Percentiles rank a stretch among this genome's conserved stretches.
These are phyloP conservation scores for Telfairia occidentalis DNA, from an alignment of 331 rosid genomes.

Conservation along the genomic window DNA sequence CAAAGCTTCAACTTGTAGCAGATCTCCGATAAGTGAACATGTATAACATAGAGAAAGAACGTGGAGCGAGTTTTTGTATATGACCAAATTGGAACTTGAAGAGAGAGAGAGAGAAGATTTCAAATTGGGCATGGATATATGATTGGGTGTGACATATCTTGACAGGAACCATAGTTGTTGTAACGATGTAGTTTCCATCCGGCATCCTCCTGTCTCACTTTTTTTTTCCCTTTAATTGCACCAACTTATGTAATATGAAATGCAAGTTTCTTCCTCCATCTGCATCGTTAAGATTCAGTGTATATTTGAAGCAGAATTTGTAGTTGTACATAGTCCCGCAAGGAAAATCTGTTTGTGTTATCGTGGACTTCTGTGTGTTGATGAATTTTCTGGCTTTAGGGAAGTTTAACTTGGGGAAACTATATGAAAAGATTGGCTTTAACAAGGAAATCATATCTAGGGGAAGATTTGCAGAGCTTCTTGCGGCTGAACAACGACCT, in stretches of 20 bases:
- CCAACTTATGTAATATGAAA: neutral
- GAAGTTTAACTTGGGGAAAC: conserved; percentile 72
- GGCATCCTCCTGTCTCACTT: neutral
- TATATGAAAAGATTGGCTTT: conserved; percentile 93
- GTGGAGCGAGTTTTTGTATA: neutral
- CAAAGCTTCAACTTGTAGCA: neutral
- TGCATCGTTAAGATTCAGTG: neutral
- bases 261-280: neutral
- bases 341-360: neutral
- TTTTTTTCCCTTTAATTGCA: neutral
- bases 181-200: neutral
- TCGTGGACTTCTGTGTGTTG: neutral
- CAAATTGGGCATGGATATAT: neutral
- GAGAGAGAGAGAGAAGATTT: neutral
- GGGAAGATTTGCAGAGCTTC: conserved; percentile 85
- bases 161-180: neutral
- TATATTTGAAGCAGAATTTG: neutral
- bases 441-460: conserved; percentile 84
- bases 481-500: conserved; percentile 82
- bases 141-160: neutral
- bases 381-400: conserved; percentile 27
- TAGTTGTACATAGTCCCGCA: neutral
- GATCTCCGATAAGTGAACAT: neutral
- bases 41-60: neutral
- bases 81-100: neutral